A percentile compares a stretch with the other conserved stretches of the same genome.
These are phyloP conservation scores for Phytopythium helicoides DNA, from an alignment of 352 stramenopile genomes.

Conservation along the genomic window DNA sequence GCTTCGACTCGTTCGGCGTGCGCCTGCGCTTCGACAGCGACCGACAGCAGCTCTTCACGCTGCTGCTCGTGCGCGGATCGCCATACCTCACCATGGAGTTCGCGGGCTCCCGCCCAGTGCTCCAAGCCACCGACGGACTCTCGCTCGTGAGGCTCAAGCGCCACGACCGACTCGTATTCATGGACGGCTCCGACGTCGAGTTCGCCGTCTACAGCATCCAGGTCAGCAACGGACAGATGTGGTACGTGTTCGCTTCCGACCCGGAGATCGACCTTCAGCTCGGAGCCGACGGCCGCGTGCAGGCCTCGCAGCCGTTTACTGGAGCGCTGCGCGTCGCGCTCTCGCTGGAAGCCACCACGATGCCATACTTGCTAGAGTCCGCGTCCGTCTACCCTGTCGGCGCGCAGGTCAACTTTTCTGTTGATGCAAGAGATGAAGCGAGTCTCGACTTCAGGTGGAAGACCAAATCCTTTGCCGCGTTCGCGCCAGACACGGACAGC, in stretches of 20 bases:
- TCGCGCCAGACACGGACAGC: slow-evolving; percentile 17
- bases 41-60: slow-evolving; percentile 37
- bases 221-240: slow-evolving; percentile 63
- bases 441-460: slow-evolving; percentile 65
- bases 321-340: slow-evolving; percentile 58
- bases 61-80: slow-evolving; percentile 71
- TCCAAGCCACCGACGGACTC: slow-evolving; percentile 55
- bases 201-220: slow-evolving; percentile 53
- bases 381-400: slow-evolving; percentile 56
- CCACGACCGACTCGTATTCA: slow-evolving; percentile 30
- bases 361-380: slow-evolving; percentile 55
- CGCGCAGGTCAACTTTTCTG: slow-evolving; percentile 43
- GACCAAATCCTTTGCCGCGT: slow-evolving; percentile 39
- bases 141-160: slow-evolving; percentile 49
- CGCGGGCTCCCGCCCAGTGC: slow-evolving; percentile 37
- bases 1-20: slow-evolving; percentile 69
- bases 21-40: slow-evolving; percentile 53
- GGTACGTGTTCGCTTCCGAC: slow-evolving; percentile 67
- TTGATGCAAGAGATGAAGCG: slow-evolving; percentile 25
- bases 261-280: slow-evolving; percentile 41
- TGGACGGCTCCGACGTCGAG: slow-evolving; percentile 33
- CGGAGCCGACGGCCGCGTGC: slow-evolving; percentile 27
- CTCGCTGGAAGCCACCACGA: slow-evolving; percentile 28
- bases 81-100: slow-evolving; percentile 82
- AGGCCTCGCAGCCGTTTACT: slow-evolving; percentile 32